phyloP scores from a whole-genome alignment of 176 grass and related monocot species.

The Triticum timopheevii region DNA sequence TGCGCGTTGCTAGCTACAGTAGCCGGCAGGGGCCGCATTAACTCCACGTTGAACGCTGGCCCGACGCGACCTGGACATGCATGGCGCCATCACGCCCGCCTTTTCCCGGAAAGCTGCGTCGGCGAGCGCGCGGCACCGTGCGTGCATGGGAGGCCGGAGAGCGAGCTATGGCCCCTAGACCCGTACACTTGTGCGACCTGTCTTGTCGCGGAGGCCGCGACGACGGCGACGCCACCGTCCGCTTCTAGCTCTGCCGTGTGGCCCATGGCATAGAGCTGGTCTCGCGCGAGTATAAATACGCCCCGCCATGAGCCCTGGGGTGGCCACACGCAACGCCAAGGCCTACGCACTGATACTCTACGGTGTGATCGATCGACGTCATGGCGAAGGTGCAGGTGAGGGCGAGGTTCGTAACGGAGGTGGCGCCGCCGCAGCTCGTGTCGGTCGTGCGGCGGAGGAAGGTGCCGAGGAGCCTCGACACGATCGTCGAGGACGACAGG shows the following conservation, averaged over 20 bases:
- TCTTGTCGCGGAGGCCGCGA: background rate
- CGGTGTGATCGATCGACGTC: background rate
- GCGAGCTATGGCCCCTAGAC: background rate
- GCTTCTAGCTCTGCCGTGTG: background rate
- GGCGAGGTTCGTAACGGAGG: constrained; percentile 61
- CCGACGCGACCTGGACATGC: background rate
- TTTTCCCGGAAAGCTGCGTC: constrained; percentile 9
- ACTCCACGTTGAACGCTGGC: constrained; percentile 19
- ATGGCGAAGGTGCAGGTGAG: constrained; percentile 45
- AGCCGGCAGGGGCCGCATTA: background rate
- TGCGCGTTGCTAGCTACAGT: background rate
- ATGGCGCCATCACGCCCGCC: background rate
- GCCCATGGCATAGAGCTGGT: background rate
- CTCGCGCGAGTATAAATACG: background rate
- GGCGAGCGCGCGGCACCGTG: background rate
- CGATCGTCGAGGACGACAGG: constrained; percentile 72
- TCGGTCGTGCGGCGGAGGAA: constrained; percentile 50
- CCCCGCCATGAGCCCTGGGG: background rate
- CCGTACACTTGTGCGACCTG: constrained; percentile 29
- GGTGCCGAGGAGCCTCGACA: constrained; percentile 46
- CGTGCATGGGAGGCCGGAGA: background rate
- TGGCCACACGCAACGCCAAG: background rate
- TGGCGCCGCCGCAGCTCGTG: constrained; percentile 53
- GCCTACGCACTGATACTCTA: background rate
- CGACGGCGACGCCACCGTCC: constrained; percentile 5